Base-by-base conservation (phyloP, 345 rosid genomes). In the Eucalyptus viminalis region DNA sequence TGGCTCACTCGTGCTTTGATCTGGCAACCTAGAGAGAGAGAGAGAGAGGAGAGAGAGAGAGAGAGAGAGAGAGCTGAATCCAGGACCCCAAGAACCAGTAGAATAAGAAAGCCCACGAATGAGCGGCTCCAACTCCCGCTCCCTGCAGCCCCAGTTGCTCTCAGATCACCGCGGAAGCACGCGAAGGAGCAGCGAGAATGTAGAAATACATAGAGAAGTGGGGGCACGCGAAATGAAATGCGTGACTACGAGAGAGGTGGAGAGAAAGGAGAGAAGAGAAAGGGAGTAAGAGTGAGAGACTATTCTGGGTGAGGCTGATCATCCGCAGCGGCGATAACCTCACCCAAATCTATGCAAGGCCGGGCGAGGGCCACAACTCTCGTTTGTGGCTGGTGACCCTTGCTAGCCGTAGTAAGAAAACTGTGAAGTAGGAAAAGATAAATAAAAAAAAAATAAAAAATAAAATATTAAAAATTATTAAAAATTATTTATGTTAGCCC, bases 401-500 rank as follows among this genome's bases (percentile, higher is more conserved):
- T 51, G 22, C 22, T 51, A 17, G 56, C 9, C 2, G 0, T 17
- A 51, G 56, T 51, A 51, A 51, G 56, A 17, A 51, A 51, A 51
- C 4, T 0, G 9, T 51, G 56, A 51, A 51, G 29, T 24, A 56
- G 29, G 27, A 56, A 25, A 56, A 24, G 62, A 56, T 12, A 24
- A 22, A 56, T 6, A 1, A 56, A 56, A 53, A 7, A 0, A 21
- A 24, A 56, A 4, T 1, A 9, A 21, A 24, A 56, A 9, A 9
- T 24, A 22, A 56, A 9, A 9, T 56, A 24, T 56, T 56, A 9
- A 54, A 54, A 54, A 24, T 56, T 56, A 4, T 56, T 56, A 56
- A 56, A 56, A 22, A 56, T 56, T 22, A 1, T 56, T 11, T 12
- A 9, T 8, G 0, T 2, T 0, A 56, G 0, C 29, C 3, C 1